Base-by-base conservation (phyloP, 106 monocot genomes). In the Iris macrosiphon region DNA sequence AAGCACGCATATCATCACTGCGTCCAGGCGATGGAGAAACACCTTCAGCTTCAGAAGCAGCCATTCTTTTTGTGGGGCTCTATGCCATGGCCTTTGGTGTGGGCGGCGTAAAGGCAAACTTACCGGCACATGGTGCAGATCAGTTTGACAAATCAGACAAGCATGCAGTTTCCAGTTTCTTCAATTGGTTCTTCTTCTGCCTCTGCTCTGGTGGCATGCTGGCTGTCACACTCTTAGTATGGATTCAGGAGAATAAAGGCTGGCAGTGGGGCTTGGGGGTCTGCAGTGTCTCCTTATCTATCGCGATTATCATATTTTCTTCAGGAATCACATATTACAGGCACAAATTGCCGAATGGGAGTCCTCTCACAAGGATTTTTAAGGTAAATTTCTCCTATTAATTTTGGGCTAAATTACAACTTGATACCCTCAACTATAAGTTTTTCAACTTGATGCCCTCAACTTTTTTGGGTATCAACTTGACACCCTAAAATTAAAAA, bases 181-280 rank as follows among this genome's bases (percentile, higher is more conserved):
- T 72, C 65, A 72, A 65, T 18, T 65, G 64, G 64, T 65, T 72
- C 65, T 63, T 72, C 56, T 59, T 72, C 14, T 63, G 48, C 43
- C 50, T 65, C 12, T 65, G 57, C 16, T 34, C 17, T 31, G 72
- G 72, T 8, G 65, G 57, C 18, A 35, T 63, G 45, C 30, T 72
- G 29, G 63, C 48, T 7, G 64, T 72, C 10, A 72, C 64, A 3
- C 3, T 72, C 34, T 17, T 72, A 6, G 72, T 63, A 9, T 72
- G 72, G 72, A 40, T 72, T 7, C 58, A 65, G 39, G 63, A 55
- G 25, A 64, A 63, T 3, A 51, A 51, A 31, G 65, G 72, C 0
- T 72, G 72, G 72, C 22, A 35, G 5, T 65, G 64, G 59, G 65
- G 64, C 12, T 65, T 72, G 21, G 51, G 31, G 5, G 7, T 40